phyloP scores from a whole-genome alignment of 371 early-diverging fungal genomes.

The Apophysomyces variabilis region DNA sequence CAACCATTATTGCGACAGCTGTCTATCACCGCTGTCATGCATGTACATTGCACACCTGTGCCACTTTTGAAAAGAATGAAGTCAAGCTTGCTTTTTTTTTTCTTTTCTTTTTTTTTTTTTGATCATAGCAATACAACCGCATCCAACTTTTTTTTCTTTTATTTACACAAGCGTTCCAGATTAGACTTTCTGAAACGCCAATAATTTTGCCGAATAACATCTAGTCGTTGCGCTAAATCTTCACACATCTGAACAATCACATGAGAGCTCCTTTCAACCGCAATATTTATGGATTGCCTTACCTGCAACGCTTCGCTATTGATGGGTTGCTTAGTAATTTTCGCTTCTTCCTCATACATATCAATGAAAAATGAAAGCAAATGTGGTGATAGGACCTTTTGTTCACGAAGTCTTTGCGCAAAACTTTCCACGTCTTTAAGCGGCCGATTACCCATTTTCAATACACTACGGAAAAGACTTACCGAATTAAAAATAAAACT shows the following conservation, averaged over 20 bases:
- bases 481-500: background rate
- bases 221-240: conserved; percentile 62
- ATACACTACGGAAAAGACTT: conserved; percentile 32
- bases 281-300: background rate
- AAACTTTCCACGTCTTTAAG: conserved; percentile 48
- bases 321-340: conserved; percentile 28
- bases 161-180: conserved; percentile 29
- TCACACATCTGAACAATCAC: conserved; percentile 48
- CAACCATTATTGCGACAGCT: no score
- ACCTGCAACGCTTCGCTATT: conserved; percentile 51
- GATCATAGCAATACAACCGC: background rate
- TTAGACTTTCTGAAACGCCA: conserved; percentile 72
- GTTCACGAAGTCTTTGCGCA: conserved; percentile 43
- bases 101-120: no score
- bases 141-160: background rate
- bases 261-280: background rate
- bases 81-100: no score
- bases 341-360: conserved; percentile 66
- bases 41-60: no score
- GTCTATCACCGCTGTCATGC: no score
- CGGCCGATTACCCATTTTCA: conserved; percentile 46
- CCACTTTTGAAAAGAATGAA: no score
- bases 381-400: conserved; percentile 59
- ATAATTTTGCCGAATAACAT: conserved; percentile 73
- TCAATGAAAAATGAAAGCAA: conserved; percentile 68